Conservation (phyloP, 2,329 filamentous ascomycete species). For the Scedosporium dehoogii region DNA sequence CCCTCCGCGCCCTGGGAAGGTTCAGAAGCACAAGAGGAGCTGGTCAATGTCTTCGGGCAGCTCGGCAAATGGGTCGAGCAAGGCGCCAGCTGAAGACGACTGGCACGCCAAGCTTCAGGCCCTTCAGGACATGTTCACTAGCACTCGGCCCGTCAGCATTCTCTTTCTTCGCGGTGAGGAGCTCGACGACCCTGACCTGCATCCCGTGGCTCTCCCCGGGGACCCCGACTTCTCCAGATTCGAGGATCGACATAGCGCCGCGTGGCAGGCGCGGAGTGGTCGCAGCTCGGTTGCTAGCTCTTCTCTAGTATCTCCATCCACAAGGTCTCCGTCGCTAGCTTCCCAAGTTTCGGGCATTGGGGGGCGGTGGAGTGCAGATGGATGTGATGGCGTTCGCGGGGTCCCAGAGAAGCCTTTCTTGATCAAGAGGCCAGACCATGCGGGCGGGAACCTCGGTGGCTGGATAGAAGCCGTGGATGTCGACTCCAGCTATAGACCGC, state of each 20-base stretch:
- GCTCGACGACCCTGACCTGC: constrained; percentile 67
- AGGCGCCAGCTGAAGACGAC: constrained; percentile 59
- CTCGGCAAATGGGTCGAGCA: constrained; percentile 42
- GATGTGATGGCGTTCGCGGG: constrained; percentile 20
- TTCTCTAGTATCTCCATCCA: constrained; percentile 54
- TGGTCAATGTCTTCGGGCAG: constrained; percentile 87
- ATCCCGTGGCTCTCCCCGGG: constrained; percentile 64
- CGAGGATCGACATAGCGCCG: constrained; percentile 31
- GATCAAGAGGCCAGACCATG: constrained; percentile 44
- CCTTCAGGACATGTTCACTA: constrained; percentile 82
- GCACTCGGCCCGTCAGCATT: constrained; percentile 67
- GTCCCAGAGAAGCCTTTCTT: constrained; percentile 43
- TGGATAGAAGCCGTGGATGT: constrained; percentile 91
- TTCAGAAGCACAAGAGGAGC: constrained; percentile 81
- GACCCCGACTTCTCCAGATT: constrained; percentile 27
- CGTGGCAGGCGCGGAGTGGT: constrained; percentile 43
- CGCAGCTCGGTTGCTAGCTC: constrained; percentile 50
- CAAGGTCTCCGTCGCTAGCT: constrained; percentile 53
- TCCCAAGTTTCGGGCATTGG: constrained; percentile 41
- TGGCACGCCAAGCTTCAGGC: constrained; percentile 68
- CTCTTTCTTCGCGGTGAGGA: constrained; percentile 70
- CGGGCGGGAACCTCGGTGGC: constrained; percentile 54
- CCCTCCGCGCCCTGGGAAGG: constrained; percentile 63
- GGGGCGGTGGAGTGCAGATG: constrained; percentile 36
- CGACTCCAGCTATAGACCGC: constrained; percentile 76